Evolutionary conservation across 75 land plant genomes (phyloP).

Genomic region (Ceratopteris richardii): DNA sequence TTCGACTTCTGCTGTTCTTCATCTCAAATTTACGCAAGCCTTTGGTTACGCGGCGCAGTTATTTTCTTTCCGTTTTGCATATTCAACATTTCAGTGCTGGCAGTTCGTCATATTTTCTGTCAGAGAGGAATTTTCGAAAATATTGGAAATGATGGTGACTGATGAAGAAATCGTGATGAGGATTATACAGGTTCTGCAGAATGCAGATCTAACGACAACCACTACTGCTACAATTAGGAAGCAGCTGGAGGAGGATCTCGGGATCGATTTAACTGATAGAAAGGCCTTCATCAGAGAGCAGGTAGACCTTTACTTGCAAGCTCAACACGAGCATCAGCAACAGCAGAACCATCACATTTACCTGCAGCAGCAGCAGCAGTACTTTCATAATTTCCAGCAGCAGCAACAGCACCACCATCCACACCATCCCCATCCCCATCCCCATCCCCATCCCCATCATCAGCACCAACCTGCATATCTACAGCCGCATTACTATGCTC

Average conservation of each 20-base stretch:
- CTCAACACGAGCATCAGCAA: conserved; percentile 16
- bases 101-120: too few species aligned
- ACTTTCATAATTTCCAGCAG: conserved; percentile 2
- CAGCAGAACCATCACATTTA: conserved; percentile 8
- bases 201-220: conserved; percentile 66
- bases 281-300: conserved; percentile 79
- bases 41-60: too few species aligned
- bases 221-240: conserved; percentile 56
- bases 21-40: too few species aligned
- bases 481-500: conserved; percentile 23
- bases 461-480: conserved; percentile 8
- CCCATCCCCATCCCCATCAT: conserved; percentile 17
- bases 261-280: conserved; percentile 52
- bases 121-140: too few species aligned
- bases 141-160: conserved; percentile 38
- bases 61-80: too few species aligned
- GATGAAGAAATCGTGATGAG: conserved; percentile 61
- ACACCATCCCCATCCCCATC: conserved; percentile 24
- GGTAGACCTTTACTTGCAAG: conserved; percentile 55
- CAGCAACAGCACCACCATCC: conserved; percentile 4
- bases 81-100: too few species aligned
- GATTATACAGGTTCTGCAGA: conserved; percentile 46
- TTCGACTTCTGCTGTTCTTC: too few species aligned
- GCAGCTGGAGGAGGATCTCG: conserved; percentile 63
- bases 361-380: conserved; percentile 33